Evolutionary conservation across 2,329 filamentous ascomycete genomes (phyloP).

Genomic region (Cryoendolithus antarcticus): DNA sequence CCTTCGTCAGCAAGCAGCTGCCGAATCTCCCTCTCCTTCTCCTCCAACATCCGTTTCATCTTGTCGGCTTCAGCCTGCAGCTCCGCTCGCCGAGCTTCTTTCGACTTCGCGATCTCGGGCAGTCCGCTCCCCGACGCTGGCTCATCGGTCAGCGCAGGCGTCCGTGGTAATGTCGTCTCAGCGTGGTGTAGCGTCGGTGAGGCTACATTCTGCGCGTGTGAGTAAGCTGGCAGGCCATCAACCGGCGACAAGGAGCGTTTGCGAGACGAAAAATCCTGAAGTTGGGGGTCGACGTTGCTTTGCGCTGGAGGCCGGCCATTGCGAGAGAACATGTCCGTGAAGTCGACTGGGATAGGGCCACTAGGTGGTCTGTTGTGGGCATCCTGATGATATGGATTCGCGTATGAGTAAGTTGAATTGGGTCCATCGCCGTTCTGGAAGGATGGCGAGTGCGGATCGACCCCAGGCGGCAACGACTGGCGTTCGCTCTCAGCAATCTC

Average conservation of each 20-base stretch:
- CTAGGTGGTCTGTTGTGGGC: conserved; percentile 2
- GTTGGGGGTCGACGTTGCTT: conserved; percentile 10
- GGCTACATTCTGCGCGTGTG: conserved; percentile 11
- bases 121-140: conserved; percentile 7
- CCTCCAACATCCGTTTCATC: conserved; percentile 60
- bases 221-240: conserved; percentile 5
- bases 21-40: conserved; percentile 60
- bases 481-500: conserved; percentile 3
- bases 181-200: conserved; percentile 11
- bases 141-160: conserved; percentile 12
- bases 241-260: conserved; percentile 55
- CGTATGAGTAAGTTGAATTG: not conserved
- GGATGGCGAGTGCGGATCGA: conserved; percentile 1
- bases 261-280: conserved; percentile 25
- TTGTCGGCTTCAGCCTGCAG: conserved; percentile 61
- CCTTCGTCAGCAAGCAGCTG: conserved; percentile 21
- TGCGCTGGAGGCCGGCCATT: not conserved
- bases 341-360: conserved; percentile 25
- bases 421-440: not conserved
- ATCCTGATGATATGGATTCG: conserved; percentile 1
- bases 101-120: conserved; percentile 30
- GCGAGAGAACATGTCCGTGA: conserved; percentile 20
- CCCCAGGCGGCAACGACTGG: conserved; percentile 3
- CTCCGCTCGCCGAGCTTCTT: conserved; percentile 50
- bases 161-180: conserved; percentile 23